Evolutionary conservation across 148 eudicot species (phyloP), one percentile per base, ranked within the genome.

Genomic region (Vaccinium darrowii): DNA sequence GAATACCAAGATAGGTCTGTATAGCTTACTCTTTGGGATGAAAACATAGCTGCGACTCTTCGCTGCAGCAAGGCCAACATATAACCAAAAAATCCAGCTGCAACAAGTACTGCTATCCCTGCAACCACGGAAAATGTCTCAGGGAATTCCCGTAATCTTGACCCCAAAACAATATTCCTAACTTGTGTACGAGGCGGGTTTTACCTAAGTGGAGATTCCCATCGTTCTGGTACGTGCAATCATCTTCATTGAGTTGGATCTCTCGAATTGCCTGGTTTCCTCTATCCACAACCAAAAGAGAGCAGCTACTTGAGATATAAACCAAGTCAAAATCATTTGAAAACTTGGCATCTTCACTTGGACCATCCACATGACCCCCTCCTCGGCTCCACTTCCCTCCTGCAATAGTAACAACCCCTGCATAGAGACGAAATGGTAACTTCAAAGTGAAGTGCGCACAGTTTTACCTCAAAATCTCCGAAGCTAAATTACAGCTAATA

Each of bases 381-480:
- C 93, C 94, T 80, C 89, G 86, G 71, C 90, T 89, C 90, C 90
- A 52, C 52, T 88, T 94, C 47, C 98, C 98, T 84, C 98, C 98
- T 12, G 98, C 98, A 78, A 95, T 93, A 3, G 98, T 95, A 3
- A 95, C 95, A 84, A 95, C 93, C 72, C 97, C 98, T 95, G 91
- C 85, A 85, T 8, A 85, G 73, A 85, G 8, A 84, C 1, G 47
- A 83, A 67, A 81, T 72, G 74, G 39, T 4, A 7, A 56, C 67
- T 79, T 56, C 4, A 53, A 54, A 79, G 67, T 78, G 63, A 78
- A 54, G 81, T 54, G 47, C 58, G 27, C 18, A 25, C 8, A 25
- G 54, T 25, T 30, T 78, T 3, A 65, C 57, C 80, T 21, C 80
- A 57, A 77, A 77, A 51, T 77, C 79, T 49, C 18, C 10, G 57